Evolutionary conservation across 768 basidiomycete species (phyloP), one percentile per base, ranked within the genome.

Genomic region (Lactarius quietus): DNA sequence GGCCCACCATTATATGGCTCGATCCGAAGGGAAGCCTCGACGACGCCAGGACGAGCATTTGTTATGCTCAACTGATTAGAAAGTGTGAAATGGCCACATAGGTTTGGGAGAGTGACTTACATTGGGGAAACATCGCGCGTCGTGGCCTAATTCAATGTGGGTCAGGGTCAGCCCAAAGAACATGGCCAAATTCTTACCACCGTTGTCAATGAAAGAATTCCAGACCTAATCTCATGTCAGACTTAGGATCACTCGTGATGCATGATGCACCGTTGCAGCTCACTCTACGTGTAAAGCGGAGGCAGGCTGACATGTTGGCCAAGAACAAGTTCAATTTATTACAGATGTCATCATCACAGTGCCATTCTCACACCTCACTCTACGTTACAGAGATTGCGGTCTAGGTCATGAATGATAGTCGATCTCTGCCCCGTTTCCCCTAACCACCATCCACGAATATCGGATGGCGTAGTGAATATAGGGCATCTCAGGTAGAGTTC

Each of bases 361-460:
- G 31, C 61, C 57, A 59, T 62, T 62, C 57, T 60, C 65, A 66
- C 65, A 65, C 33, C 59, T 45, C 65, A 66, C 41, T 62, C 57
- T 66, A 62, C 36, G 43, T 33, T 66, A 66, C 65, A 66, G 61
- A 66, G 61, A 66, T 62, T 33, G 57, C 26, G 57, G 61, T 58
- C 65, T 62, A 62, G 57, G 61, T 66, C 6, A 67, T 61, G 41
- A 57, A 70, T 67, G 73, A 68, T 65, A 66, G 29, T 85, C 69
- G 65, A 82, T 89, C 77, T 90, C 68, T 86, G 87, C 89, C 88
- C 84, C 85, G 71, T 87, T 91, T 90, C 88, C 89, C 89, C 89
- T 90, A 87, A 72, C 87, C 87, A 80, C 74, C 82, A 80, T 74
- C 83, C 83, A 84, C 68, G 63, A 71, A 73, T 71, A 74, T 73